These are phyloP conservation scores for Gaeumannomyces sp. DNA, from an alignment of 2,329 filamentous ascomycete genomes.

Conservation along the genomic window DNA sequence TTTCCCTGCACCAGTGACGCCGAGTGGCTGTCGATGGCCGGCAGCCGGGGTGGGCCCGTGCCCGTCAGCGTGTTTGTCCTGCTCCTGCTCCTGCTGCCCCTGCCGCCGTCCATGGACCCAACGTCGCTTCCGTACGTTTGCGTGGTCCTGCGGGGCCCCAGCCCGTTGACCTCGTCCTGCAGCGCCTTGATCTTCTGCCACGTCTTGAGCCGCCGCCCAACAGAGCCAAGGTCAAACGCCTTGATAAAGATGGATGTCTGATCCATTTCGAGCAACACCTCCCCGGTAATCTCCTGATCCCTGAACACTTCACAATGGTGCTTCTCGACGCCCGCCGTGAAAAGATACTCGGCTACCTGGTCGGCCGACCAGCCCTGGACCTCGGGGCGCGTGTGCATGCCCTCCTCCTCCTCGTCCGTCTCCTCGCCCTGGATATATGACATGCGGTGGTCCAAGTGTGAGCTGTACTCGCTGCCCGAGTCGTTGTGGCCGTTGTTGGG, in stretches of 20 bases:
- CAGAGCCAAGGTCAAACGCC: constrained; percentile 86
- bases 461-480: constrained; percentile 87
- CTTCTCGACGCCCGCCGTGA: constrained; percentile 76
- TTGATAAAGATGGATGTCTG: constrained; percentile 94
- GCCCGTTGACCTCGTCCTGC: constrained; percentile 74
- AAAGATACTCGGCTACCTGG: constrained; percentile 84
- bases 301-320: constrained; percentile 90
- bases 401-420: constrained; percentile 86
- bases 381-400: constrained; percentile 60
- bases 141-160: constrained; percentile 43
- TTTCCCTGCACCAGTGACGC: constrained; percentile 28
- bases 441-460: constrained; percentile 65
- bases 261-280: constrained; percentile 90
- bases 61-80: constrained; percentile 53
- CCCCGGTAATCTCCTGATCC: constrained; percentile 92
- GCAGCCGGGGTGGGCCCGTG: constrained; percentile 30
- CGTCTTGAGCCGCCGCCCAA: constrained; percentile 82
- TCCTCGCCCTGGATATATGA: constrained; percentile 94
- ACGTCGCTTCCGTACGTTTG: constrained; percentile 53
- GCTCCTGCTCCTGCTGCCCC: constrained; percentile 40
- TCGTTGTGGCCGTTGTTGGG: constrained; percentile 57
- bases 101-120: constrained; percentile 44
- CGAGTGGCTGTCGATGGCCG: constrained; percentile 36
- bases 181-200: constrained; percentile 95
- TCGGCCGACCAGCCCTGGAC: constrained; percentile 74